phyloP scores from a whole-genome alignment of 257 asterid genomes.

The Solanum virginianum region DNA sequence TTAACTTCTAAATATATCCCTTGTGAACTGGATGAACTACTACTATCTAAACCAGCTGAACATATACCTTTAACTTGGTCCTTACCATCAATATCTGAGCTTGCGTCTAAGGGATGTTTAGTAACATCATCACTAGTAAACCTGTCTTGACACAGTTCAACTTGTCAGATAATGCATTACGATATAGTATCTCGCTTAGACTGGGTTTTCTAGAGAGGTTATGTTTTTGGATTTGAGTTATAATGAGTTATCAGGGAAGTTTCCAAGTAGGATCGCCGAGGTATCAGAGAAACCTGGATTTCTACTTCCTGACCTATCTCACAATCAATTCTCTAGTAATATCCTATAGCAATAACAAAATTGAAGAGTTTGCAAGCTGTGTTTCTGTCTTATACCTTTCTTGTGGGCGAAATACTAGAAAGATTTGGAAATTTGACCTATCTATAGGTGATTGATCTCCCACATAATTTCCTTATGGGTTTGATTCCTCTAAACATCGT shows the following conservation, averaged over 20 bases:
- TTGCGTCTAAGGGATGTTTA: too few relatives aligned
- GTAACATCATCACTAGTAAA: too few relatives aligned
- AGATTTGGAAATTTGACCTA: too few relatives aligned
- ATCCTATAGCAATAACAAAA: slow-evolving; percentile 54
- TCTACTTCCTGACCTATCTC: slow-evolving; percentile 59
- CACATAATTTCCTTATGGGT: too few relatives aligned
- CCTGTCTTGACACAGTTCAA: slow-evolving; percentile 64
- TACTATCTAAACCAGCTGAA: too few relatives aligned
- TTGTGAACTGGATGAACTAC: too few relatives aligned
- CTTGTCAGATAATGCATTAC: slow-evolving; percentile 52
- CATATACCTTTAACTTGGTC: too few relatives aligned
- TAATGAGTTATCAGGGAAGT: slow-evolving; percentile 55
- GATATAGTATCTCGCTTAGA: slow-evolving; percentile 75
- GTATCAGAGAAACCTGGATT: slow-evolving; percentile 53
- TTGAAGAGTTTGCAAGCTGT: slow-evolving; percentile 77
- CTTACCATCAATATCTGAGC: too few relatives aligned
- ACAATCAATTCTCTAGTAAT: slow-evolving; percentile 57
- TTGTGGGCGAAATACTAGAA: too few relatives aligned
- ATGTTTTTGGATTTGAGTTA: slow-evolving; percentile 67
- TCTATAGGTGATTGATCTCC: too few relatives aligned
- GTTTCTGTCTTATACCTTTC: slow-evolving; percentile 61
- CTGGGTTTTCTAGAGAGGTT: slow-evolving; percentile 54
- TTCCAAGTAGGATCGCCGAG: slow-evolving; percentile 51
- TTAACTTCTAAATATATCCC: too few relatives aligned
- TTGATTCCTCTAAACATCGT: too few relatives aligned